phyloP scores from a whole-genome alignment of 2,329 filamentous ascomycete genomes.

The Botryotinia narcissicola region DNA sequence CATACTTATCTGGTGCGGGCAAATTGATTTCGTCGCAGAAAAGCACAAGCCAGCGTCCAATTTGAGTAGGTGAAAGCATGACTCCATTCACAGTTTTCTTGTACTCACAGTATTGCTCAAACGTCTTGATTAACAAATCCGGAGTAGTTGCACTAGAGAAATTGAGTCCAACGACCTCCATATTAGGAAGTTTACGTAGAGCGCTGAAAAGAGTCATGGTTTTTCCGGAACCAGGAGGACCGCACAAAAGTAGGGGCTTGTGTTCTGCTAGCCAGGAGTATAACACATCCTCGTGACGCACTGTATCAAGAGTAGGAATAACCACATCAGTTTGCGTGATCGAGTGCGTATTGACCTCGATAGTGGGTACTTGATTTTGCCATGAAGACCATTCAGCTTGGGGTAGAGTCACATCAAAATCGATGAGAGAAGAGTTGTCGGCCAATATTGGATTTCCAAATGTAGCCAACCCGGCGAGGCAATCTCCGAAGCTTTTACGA shows the following conservation, averaged over 20 bases:
- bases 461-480: constrained; percentile 75
- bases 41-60: constrained; percentile 94
- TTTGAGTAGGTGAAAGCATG: constrained; percentile 91
- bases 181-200: constrained; percentile 92
- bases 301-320: constrained; percentile 94
- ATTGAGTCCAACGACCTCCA: constrained; percentile 98
- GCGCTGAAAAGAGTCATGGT: constrained; percentile 99
- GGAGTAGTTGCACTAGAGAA: constrained; percentile 98
- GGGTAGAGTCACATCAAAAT: constrained; percentile 88
- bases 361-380: constrained; percentile 89
- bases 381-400: constrained; percentile 86
- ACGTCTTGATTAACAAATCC: constrained; percentile 96
- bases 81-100: constrained; percentile 97
- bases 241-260: constrained; percentile 93
- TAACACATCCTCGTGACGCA: constrained; percentile 96
- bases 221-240: constrained; percentile 97
- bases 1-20: constrained; percentile 95
- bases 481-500: constrained; percentile 86
- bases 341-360: constrained; percentile 98
- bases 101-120: constrained; percentile 99
- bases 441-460: constrained; percentile 81
- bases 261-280: constrained; percentile 99
- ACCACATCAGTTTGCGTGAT: constrained; percentile 98
- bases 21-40: constrained; percentile 99
- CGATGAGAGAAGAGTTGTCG: constrained; percentile 82